These are phyloP conservation scores for Suillus alpinus DNA, from an alignment of 768 basidiomycete species.

Conservation along the genomic window DNA sequence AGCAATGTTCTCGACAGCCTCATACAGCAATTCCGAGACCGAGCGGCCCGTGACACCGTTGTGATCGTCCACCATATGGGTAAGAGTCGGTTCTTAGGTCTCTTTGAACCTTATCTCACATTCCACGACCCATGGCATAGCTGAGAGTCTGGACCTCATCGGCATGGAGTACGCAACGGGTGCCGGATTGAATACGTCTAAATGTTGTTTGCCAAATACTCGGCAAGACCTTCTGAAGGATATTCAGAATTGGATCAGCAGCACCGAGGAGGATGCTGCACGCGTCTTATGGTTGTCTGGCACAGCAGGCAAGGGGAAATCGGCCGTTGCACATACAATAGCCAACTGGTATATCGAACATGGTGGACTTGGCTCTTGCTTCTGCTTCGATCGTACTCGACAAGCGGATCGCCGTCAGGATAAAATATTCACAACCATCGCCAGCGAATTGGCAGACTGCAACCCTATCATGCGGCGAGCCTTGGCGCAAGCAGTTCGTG, in stretches of 20 bases:
- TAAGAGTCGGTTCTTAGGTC: too few relatives aligned
- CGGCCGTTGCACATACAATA: constrained; percentile 15
- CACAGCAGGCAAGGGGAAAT: constrained; percentile 14
- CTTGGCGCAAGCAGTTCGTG: background rate
- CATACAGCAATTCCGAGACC: constrained; percentile 1
- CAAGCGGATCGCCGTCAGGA: background rate
- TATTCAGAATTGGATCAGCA: constrained; percentile 14
- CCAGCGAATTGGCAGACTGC: background rate
- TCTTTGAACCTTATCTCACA: too few relatives aligned
- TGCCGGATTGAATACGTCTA: constrained; percentile 1
- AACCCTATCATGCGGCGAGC: background rate
- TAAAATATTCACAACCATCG: constrained; percentile 2
- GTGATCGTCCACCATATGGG: too few relatives aligned
- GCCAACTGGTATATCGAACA: constrained; percentile 8
- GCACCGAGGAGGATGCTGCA: background rate
- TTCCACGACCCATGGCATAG: background rate
- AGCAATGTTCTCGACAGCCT: background rate
- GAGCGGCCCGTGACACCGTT: background rate
- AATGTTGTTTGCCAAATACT: constrained; percentile 13
- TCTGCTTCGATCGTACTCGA: constrained; percentile 14
- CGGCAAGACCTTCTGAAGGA: constrained; percentile 8
- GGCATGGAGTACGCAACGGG: background rate
- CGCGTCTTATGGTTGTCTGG: constrained; percentile 15
- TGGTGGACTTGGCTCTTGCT: constrained; percentile 11
- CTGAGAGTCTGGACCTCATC: background rate